Conservation (phyloP, 2,329 filamentous ascomycete species). For the Chalaropsis thielavioides region DNA sequence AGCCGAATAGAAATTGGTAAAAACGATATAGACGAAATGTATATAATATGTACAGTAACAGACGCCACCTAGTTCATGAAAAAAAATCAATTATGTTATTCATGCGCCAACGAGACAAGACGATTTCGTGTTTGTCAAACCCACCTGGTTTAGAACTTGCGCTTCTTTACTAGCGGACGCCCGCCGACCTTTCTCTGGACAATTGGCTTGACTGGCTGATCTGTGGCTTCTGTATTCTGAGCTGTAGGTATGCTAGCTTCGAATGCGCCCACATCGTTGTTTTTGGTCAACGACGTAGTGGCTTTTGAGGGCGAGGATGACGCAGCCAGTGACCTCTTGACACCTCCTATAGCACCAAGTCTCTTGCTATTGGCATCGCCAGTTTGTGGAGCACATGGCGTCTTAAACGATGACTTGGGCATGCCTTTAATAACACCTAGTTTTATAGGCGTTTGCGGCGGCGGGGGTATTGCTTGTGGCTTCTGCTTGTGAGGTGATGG, state of each 20-base stretch:
- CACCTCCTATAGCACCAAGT: neutral
- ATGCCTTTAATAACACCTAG: neutral
- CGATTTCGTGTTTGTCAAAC: neutral
- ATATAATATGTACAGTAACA: neutral
- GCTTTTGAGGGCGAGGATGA: neutral
- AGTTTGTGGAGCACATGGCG: neutral
- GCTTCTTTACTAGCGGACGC: slow-evolving; percentile 14
- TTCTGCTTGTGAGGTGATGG: neutral
- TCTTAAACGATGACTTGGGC: neutral
- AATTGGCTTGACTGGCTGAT: neutral
- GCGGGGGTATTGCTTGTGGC: neutral
- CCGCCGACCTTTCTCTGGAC: slow-evolving; percentile 8
- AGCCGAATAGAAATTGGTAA: neutral
- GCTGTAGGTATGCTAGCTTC: neutral
- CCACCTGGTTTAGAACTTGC: slow-evolving; percentile 11
- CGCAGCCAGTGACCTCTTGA: neutral
- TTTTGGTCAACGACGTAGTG: neutral
- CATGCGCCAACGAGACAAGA: neutral
- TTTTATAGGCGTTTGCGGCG: neutral
- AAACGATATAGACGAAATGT: neutral
- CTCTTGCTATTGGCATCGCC: neutral
- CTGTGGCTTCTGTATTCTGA: neutral
- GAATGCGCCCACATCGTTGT: no score
- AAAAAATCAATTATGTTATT: neutral
- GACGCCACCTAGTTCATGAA: neutral